Evolutionary conservation across 768 basidiomycete genomes (phyloP), one percentile per base, ranked within the genome.

Genomic region (Thelephora ganbajun): DNA sequence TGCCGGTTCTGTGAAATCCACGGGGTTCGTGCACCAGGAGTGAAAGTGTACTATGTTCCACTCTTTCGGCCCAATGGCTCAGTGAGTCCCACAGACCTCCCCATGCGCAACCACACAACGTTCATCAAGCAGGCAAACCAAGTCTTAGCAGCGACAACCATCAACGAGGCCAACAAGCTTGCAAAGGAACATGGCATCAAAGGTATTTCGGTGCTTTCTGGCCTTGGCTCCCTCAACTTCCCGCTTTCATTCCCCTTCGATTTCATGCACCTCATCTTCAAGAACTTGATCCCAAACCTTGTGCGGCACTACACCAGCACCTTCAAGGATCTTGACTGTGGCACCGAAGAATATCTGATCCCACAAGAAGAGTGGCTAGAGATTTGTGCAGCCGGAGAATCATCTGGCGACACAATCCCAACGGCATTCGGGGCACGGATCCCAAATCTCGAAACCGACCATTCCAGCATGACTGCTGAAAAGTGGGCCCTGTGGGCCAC

Each of bases 211-310:
- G 33, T 66, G 0, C 61, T 71, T 16, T 48, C 50, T 7, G 11
- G 22, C 13, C 58, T 72, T 1, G 46, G 54, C 1, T 68, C 64
- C 0, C 48, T 71, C 18, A 55, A 55, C 5, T 67, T 70, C 50
- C 66, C 72, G 0, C 0, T 18, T 3, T 67, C 66, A 12, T 68
- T 71, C 19, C 71, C 70, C 0, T 66, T 66, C 50, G 71, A 76
- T 45, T 70, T 72, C 57, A 73, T 75, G 67, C 73, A 77, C 46
- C 59, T 71, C 0, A 57, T 74, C 20, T 67, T 57, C 53, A 69
- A 71, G 50, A 75, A 75, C 50, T 43, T 71, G 1, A 51, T 71
- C 22, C 55, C 53, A 18, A 69, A 66, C 43, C 59, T 77, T 1
- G 53, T 73, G 30, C 18, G 48, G 0, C 53, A 69, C 0, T 69